Conservation (phyloP, 164 flowering plant genomes). For the Stephania japonica region DNA sequence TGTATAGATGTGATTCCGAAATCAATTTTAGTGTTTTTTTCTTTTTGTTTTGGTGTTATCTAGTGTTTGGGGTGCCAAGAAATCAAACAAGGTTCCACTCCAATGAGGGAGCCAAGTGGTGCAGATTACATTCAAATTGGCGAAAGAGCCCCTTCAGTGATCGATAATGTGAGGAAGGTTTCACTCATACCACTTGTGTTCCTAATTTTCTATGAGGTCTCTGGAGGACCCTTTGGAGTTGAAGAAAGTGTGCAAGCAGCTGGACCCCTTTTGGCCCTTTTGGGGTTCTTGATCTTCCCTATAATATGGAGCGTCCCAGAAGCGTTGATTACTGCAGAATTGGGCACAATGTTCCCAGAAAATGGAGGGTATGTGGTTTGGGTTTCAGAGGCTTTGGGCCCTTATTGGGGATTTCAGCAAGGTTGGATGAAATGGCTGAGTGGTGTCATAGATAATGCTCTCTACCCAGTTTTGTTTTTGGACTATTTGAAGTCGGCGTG, state of each 20-base stretch:
- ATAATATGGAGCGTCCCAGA: conserved; percentile 62
- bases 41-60: conserved; percentile 4
- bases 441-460: conserved; percentile 63
- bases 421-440: conserved; percentile 75
- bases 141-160: conserved; percentile 25
- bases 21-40: background rate
- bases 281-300: conserved; percentile 51
- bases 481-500: conserved; percentile 44
- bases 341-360: conserved; percentile 67
- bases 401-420: conserved; percentile 57
- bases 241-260: conserved; percentile 54
- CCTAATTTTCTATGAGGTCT: conserved; percentile 59
- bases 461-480: conserved; percentile 50
- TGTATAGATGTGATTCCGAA: background rate
- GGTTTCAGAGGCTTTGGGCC: conserved; percentile 56
- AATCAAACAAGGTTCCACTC: conserved; percentile 22
- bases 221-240: conserved; percentile 60
- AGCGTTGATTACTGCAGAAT: conserved; percentile 52
- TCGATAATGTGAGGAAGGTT: conserved; percentile 29
- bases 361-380: conserved; percentile 61
- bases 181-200: conserved; percentile 49
- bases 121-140: conserved; percentile 25
- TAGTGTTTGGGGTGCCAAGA: conserved; percentile 37
- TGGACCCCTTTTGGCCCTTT: conserved; percentile 52
- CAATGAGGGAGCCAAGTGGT: conserved; percentile 32